Conservation (phyloP, 2,329 filamentous ascomycete genomes). For the Fusarium sp. region DNA sequence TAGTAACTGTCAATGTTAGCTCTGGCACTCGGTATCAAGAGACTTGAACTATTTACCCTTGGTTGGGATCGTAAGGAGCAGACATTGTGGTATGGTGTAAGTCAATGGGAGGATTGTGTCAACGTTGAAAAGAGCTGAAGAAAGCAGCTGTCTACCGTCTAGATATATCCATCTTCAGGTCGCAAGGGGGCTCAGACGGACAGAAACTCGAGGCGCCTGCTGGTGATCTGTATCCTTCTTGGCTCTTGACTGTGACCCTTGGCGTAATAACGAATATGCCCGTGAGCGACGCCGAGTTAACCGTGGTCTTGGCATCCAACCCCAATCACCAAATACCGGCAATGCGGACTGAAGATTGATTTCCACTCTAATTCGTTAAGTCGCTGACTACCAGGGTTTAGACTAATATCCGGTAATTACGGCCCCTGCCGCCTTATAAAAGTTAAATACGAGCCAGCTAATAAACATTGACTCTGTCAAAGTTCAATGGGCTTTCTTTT, state of each 20-base stretch:
- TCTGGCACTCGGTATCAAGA: not conserved
- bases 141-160: conserved; percentile 8
- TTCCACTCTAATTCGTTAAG: not conserved
- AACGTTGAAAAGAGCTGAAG: not conserved
- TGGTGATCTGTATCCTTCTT: conserved; percentile 37
- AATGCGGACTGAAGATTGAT: not conserved
- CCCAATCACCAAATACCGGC: not conserved
- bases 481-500: not conserved
- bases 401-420: not conserved
- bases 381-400: not conserved
- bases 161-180: conserved; percentile 21
- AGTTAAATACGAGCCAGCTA: not conserved
- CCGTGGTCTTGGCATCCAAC: conserved; percentile 33
- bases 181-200: conserved; percentile 4
- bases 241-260: conserved; percentile 28
- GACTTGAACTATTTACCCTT: conserved; percentile 12
- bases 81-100: conserved; percentile 30
- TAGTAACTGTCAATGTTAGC: conserved; percentile 34
- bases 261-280: conserved; percentile 33
- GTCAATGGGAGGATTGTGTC: not conserved
- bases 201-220: not conserved
- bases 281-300: conserved; percentile 34
- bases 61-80: conserved; percentile 34
- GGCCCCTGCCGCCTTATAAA: not conserved
- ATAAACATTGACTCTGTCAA: not conserved